Base-by-base conservation (phyloP, 2,329 filamentous ascomycete genomes). In the Cytospora chrysosperma region DNA sequence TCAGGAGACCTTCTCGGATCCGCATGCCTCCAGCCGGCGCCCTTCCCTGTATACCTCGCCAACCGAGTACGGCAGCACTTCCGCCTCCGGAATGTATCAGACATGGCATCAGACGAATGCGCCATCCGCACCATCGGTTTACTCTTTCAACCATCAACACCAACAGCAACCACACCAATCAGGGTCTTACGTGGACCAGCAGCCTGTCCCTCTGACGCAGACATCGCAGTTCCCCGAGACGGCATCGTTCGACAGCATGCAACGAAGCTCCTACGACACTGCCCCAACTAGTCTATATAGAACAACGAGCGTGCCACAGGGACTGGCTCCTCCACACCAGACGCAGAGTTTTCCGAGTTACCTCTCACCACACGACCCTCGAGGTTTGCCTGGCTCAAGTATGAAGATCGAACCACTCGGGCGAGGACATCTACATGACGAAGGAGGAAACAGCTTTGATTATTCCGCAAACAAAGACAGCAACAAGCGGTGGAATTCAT, bases 21-120 rank as follows among this genome's bases (percentile, higher is more conserved):
- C 79, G 2, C 80, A 83, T 59, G 79, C 81, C 43, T 68, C 74
- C 1, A 77, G 77, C 65, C 76, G 82, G 32, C 77, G 82, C 21
- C 73, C 81, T 0, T 82, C 82, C 0, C 74, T 83, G 19, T 80
- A 77, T 67, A 71, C 69, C 34, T 70, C 77, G 0, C 70, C 74
- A 1, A 74, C 78, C 32, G 82, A 85, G n/a, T 84, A 82, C 52
- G 69, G 73, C 27, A 77, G 72, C 40, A 73, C 80, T 4, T 72
- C 77, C 8, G 70, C 71, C 19, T 72, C 74, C 13, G 70, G 71
- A 19, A 70, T 83, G 54, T 83, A 83, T 68, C 66, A 73, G 8
- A 70, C 75, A 12, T 84, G 81, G 82, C 79, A 79, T 65, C 72
- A 78, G 26, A 72, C 72, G 17, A 79, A 81, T 3, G 74, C 76